Conservation (phyloP, 768 basidiomycete species). For the Hericium coralloides region DNA sequence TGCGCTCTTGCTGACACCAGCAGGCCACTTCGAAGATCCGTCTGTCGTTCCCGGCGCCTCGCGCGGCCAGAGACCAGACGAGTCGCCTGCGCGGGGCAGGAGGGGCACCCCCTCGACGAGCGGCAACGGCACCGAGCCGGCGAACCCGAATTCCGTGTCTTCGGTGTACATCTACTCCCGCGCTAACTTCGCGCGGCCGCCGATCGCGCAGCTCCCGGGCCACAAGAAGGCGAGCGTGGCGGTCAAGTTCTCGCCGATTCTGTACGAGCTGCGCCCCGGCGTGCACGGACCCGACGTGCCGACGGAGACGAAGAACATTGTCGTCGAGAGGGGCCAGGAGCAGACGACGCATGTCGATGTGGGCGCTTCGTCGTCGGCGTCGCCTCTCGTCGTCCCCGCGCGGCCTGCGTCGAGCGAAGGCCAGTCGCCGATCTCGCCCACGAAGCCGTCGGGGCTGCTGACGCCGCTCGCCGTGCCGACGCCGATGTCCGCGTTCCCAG, state of each 20-base stretch:
- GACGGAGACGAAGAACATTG: constrained; percentile 43
- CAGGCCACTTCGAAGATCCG: constrained; percentile 95
- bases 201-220: constrained; percentile 91
- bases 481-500: background rate
- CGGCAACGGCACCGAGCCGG: constrained; percentile 17
- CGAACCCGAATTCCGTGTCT: constrained; percentile 33
- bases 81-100: constrained; percentile 42
- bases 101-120: constrained; percentile 40
- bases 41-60: constrained; percentile 40
- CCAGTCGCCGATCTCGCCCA: constrained; percentile 12
- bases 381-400: constrained; percentile 8
- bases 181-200: constrained; percentile 87
- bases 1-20: constrained; percentile 86
- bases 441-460: constrained; percentile 11
- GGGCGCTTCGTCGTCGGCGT: constrained; percentile 7
- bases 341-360: constrained; percentile 50
- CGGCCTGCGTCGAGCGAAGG: constrained; percentile 8
- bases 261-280: constrained; percentile 80
- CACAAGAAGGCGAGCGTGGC: constrained; percentile 95
- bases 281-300: constrained; percentile 28
- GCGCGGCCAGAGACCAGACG: constrained; percentile 18
- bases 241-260: constrained; percentile 85
- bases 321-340: constrained; percentile 60
- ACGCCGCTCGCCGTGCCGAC: constrained; percentile 13
- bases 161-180: constrained; percentile 94